Evolutionary conservation across 2,329 filamentous ascomycete genomes (phyloP).

Genomic region (Aspergillus spinulosporus): DNA sequence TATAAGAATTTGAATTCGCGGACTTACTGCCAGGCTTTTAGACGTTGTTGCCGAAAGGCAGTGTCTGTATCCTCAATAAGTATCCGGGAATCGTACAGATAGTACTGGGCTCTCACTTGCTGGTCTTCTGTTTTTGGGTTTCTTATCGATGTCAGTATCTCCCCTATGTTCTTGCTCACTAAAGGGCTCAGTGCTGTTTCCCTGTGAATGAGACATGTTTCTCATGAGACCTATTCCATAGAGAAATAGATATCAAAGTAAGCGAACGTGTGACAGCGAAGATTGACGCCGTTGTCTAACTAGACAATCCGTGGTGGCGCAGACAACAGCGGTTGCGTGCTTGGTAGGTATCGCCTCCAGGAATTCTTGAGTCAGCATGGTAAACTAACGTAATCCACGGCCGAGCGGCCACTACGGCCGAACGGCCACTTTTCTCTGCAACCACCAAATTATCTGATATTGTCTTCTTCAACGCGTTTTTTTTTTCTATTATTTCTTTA

Average conservation of each 20-base stretch:
- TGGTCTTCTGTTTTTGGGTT: constrained; percentile 87
- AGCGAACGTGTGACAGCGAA: background rate
- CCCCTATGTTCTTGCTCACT: constrained; percentile 46
- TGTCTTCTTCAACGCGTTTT: too few species aligned
- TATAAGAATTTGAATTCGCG: background rate
- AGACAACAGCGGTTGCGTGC: constrained; percentile 14
- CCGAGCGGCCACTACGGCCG: too few species aligned
- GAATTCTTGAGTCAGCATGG: background rate
- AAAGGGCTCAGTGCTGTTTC: constrained; percentile 44
- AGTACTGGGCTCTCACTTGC: constrained; percentile 64
- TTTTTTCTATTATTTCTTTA: too few species aligned
- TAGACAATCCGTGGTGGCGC: constrained; percentile 12
- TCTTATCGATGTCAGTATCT: constrained; percentile 59
- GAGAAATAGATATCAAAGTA: background rate
- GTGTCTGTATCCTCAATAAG: constrained; percentile 64
- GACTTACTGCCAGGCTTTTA: constrained; percentile 97
- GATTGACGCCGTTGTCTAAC: too few species aligned
- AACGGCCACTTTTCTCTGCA: too few species aligned
- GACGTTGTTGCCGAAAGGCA: constrained; percentile 90
- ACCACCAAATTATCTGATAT: too few species aligned
- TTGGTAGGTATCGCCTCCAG: constrained; percentile 18
- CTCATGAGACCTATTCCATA: constrained; percentile 1
- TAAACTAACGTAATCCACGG: too few species aligned
- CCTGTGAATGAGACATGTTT: constrained; percentile 48
- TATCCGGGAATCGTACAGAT: constrained; percentile 15